Evolutionary conservation across 768 basidiomycete genomes (phyloP).

Genomic region (Boletus huronensis): DNA sequence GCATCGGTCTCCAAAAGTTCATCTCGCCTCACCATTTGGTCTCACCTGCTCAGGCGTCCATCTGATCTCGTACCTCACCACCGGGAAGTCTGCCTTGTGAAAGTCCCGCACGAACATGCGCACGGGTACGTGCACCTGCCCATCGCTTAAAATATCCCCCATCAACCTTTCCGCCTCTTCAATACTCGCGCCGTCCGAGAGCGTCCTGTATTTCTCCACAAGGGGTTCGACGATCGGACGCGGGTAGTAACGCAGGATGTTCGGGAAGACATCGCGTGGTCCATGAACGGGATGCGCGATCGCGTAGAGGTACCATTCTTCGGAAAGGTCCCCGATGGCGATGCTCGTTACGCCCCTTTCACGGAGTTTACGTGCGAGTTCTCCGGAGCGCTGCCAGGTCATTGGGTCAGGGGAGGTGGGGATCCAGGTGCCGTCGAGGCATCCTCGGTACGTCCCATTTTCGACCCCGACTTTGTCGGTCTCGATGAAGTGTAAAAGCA

Average conservation of each 20-base stretch:
- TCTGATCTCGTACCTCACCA: constrained; percentile 63
- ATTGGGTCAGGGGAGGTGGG: constrained; percentile 52
- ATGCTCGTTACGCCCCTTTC: constrained; percentile 60
- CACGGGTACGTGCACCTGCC: constrained; percentile 67
- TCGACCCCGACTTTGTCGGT: constrained; percentile 48
- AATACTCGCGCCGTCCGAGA: constrained; percentile 38
- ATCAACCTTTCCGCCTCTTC: constrained; percentile 47
- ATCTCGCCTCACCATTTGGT: constrained; percentile 41
- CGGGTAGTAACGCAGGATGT: constrained; percentile 61
- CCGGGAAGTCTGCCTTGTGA: constrained; percentile 51
- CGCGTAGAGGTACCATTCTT: constrained; percentile 78
- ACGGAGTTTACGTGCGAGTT: constrained; percentile 49
- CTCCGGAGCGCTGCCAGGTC: constrained; percentile 64
- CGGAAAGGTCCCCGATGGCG: constrained; percentile 63
- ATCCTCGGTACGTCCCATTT: constrained; percentile 67
- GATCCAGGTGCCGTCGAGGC: constrained; percentile 59
- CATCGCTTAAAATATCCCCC: constrained; percentile 58
- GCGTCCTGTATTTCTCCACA: constrained; percentile 40
- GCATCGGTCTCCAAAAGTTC: background rate
- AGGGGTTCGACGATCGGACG: constrained; percentile 43
- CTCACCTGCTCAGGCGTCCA: constrained; percentile 65
- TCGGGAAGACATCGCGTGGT: constrained; percentile 50
- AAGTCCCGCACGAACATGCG: constrained; percentile 62
- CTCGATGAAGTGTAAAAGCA: constrained; percentile 57
- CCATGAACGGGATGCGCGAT: constrained; percentile 58